A percentile compares a stretch with the other conserved stretches of the same genome.
These are phyloP conservation scores for Mikania micrantha DNA, from an alignment of 129 eudicot genomes.

Conservation along the genomic window DNA sequence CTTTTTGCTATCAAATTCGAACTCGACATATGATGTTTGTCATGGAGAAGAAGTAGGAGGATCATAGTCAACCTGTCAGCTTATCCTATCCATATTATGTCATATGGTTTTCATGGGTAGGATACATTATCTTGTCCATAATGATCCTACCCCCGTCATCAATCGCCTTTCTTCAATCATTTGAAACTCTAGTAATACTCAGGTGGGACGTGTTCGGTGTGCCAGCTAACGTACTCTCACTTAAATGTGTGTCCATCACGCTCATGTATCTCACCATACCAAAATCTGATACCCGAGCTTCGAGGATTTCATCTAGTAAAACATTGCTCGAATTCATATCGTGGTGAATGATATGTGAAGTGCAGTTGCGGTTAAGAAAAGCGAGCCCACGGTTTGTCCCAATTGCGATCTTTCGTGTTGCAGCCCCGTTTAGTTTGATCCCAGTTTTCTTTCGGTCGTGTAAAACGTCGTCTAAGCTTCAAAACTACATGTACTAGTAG, in stretches of 20 bases:
- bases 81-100: no score
- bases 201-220: constrained; percentile 98
- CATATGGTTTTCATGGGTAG: no score
- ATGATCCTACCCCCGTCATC: no score
- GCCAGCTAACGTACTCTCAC: constrained; percentile 94
- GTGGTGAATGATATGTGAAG: constrained; percentile 86
- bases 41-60: no score
- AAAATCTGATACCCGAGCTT: constrained; percentile 91
- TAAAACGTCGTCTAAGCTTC: constrained; percentile 84
- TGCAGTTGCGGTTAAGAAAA: constrained; percentile 85
- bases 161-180: constrained; percentile 89
- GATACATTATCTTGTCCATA: no score
- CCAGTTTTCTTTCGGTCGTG: constrained; percentile 61
- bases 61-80: no score
- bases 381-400: constrained; percentile 92
- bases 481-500: constrained; percentile 91
- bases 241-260: constrained; percentile 88
- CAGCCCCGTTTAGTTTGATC: constrained; percentile 59
- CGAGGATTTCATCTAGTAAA: constrained; percentile 65
- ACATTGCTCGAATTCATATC: constrained; percentile 98
- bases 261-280: constrained; percentile 97
- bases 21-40: no score
- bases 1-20: no score
- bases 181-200: constrained; percentile 93
- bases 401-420: constrained; percentile 75